Percentiles rank a stretch among this genome's conserved stretches.
These are phyloP conservation scores for Tephrocybe sp. DNA, from an alignment of 768 basidiomycete species.

Conservation along the genomic window DNA sequence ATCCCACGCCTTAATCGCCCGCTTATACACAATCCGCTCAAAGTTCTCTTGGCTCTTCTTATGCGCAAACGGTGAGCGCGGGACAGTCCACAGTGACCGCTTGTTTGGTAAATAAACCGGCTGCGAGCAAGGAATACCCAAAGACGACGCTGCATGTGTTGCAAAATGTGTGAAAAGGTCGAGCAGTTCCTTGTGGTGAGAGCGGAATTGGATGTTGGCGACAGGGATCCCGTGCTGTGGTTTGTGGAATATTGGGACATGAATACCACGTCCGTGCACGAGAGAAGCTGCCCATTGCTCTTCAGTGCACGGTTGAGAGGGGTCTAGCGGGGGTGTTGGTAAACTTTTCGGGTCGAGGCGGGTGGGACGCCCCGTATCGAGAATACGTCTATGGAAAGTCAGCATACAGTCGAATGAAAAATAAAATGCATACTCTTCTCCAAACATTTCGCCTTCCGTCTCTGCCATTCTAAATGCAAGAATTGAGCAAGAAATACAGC, in stretches of 20 bases:
- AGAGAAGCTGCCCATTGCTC: slow-evolving; percentile 51
- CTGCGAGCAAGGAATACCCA: slow-evolving; percentile 75
- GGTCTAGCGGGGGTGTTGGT: slow-evolving; percentile 14
- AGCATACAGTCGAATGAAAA: background rate
- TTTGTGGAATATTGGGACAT: slow-evolving; percentile 53
- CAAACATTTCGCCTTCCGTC: slow-evolving; percentile 17
- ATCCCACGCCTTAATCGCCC: slow-evolving; percentile 90
- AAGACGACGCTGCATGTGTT: slow-evolving; percentile 76
- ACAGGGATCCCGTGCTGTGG: slow-evolving; percentile 71
- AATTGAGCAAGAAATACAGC: background rate
- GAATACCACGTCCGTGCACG: slow-evolving; percentile 59
- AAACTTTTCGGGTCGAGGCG: slow-evolving; percentile 16
- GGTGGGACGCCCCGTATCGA: background rate
- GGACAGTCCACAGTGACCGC: slow-evolving; percentile 83
- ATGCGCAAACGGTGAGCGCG: slow-evolving; percentile 81
- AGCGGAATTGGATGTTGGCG: slow-evolving; percentile 80
- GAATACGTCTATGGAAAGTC: slow-evolving; percentile 2
- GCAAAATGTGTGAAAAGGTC: slow-evolving; percentile 84
- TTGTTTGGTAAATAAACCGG: slow-evolving; percentile 67
- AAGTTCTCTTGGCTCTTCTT: slow-evolving; percentile 98
- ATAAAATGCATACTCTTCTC: slow-evolving; percentile 1
- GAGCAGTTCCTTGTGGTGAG: slow-evolving; percentile 64
- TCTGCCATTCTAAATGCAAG: slow-evolving; percentile 12
- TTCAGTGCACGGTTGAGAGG: slow-evolving; percentile 28
- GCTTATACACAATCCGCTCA: slow-evolving; percentile 77